Percentiles rank a stretch among this genome's conserved stretches.
Evolutionary conservation across 164 flowering plant species (phyloP).

Genomic region (Kingdonia uniflora): DNA sequence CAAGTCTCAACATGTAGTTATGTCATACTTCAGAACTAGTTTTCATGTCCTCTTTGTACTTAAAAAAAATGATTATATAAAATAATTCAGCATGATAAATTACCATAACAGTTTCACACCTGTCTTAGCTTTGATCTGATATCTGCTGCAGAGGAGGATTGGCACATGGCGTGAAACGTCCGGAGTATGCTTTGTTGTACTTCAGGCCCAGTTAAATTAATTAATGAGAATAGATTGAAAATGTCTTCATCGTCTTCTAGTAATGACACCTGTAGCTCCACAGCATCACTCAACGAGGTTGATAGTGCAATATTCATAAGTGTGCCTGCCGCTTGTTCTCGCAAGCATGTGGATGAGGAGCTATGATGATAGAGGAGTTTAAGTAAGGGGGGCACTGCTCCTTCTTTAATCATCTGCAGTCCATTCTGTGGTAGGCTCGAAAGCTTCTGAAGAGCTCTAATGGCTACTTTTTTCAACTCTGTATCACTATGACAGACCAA

Average conservation of each 20-base stretch:
- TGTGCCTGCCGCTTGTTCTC: conserved; percentile 41
- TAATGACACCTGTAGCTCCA: conserved; percentile 21
- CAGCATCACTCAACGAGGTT: conserved; percentile 24
- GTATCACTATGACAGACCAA: conserved; percentile 30
- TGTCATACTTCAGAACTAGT: no score
- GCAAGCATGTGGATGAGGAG: conserved; percentile 25
- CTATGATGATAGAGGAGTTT: conserved; percentile 34
- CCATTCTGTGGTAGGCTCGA: conserved; percentile 48
- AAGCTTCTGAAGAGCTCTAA: conserved; percentile 47
- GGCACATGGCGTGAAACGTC: conserved; percentile 49
- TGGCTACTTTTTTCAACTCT: conserved; percentile 29
- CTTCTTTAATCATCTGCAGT: conserved; percentile 47
- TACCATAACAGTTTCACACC: conserved; percentile 24
- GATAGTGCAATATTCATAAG: conserved; percentile 52
- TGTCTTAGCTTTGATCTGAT: conserved; percentile 43
- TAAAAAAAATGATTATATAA: no score
- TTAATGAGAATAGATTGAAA: conserved; percentile 38
- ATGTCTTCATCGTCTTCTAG: conserved; percentile 55
- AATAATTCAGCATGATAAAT: no score
- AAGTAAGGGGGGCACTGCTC: conserved; percentile 35
- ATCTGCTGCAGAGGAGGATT: conserved; percentile 26
- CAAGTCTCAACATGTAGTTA: no score
- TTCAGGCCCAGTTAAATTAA: conserved; percentile 30
- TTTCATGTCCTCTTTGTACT: no score
- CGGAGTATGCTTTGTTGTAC: conserved; percentile 43